phyloP scores from a whole-genome alignment of 2,329 filamentous ascomycete genomes.

The Paecilomyces variotii region DNA sequence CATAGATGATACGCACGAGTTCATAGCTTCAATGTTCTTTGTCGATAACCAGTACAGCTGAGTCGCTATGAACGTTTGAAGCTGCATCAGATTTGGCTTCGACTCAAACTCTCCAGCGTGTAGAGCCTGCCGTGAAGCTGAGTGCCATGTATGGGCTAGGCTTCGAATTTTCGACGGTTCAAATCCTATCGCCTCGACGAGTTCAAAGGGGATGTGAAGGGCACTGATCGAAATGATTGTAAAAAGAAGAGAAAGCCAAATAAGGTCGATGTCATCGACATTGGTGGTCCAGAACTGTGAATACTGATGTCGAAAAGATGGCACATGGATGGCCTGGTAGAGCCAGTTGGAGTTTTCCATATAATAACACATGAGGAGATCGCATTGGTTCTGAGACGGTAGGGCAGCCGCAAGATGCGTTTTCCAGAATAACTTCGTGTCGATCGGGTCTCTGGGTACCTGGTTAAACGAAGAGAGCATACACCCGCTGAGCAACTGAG shows the following conservation, averaged over 20 bases:
- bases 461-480: neutral
- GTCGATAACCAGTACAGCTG: constrained; percentile 26
- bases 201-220: constrained; percentile 16
- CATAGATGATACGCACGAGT: constrained; percentile 16
- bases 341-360: constrained; percentile 24
- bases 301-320: constrained; percentile 17
- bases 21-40: constrained; percentile 22
- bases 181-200: constrained; percentile 14
- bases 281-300: constrained; percentile 17
- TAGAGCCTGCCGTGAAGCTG: constrained; percentile 20
- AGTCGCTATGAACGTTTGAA: constrained; percentile 21
- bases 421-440: constrained; percentile 14
- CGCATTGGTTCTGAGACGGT: constrained; percentile 14
- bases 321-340: constrained; percentile 18
- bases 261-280: constrained; percentile 18
- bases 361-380: constrained; percentile 20
- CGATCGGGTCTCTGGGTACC: neutral
- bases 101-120: constrained; percentile 19
- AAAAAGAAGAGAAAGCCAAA: constrained; percentile 23
- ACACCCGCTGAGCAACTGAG: neutral
- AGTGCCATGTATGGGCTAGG: constrained; percentile 20
- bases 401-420: constrained; percentile 12
- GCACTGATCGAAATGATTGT: constrained; percentile 21
- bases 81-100: constrained; percentile 17
- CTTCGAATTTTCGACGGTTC: constrained; percentile 10